phyloP scores from a whole-genome alignment of 306 rosid genomes.

The Prinsepia uniflora region DNA sequence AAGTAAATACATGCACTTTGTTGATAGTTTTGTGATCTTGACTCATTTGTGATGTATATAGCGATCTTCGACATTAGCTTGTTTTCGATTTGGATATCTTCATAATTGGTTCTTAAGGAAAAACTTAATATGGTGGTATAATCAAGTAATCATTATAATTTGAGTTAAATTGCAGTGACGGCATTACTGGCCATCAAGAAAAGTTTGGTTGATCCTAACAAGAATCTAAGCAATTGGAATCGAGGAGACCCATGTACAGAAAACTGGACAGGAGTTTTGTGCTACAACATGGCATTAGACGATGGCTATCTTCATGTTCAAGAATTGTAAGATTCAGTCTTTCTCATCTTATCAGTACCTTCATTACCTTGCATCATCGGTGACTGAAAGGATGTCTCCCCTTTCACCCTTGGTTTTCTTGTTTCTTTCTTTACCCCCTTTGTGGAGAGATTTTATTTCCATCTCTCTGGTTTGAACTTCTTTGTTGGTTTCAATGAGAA shows the following conservation, averaged over 20 bases:
- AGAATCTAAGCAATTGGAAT: constrained; percentile 76
- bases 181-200: constrained; percentile 59
- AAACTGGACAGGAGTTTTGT: constrained; percentile 72
- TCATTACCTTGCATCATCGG: constrained; percentile 17
- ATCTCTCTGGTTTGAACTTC: not conserved
- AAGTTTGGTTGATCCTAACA: constrained; percentile 57
- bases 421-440: not conserved
- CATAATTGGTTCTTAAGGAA: not conserved
- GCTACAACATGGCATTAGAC: constrained; percentile 43
- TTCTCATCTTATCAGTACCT: constrained; percentile 20
- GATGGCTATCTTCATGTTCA: constrained; percentile 75
- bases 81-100: not conserved
- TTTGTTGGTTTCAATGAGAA: not conserved
- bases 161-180: constrained; percentile 50
- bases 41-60: not conserved
- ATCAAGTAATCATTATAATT: constrained; percentile 20
- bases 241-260: constrained; percentile 74
- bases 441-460: not conserved
- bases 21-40: not conserved
- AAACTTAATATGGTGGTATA: not conserved
- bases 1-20: not conserved
- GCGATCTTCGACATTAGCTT: not conserved
- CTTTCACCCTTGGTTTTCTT: constrained; percentile 1
- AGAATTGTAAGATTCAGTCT: constrained; percentile 55
- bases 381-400: not conserved